Evolutionary conservation across 441 rosid genomes (phyloP), one percentile per base, ranked within the genome.

Genomic region (Populus trichocarpa): DNA sequence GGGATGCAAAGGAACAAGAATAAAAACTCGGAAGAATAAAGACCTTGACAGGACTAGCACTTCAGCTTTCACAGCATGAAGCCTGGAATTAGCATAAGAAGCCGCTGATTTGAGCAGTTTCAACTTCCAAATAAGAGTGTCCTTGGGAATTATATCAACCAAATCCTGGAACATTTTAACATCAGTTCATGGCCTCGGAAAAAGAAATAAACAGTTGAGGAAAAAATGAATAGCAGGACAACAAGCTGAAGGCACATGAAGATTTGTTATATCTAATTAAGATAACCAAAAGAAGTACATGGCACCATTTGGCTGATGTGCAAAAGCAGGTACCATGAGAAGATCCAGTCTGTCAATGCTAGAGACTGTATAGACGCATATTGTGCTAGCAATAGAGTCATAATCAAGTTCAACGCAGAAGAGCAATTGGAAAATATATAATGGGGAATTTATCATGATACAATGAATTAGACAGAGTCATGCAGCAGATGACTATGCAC

Each of bases 1-100:
- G 6, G 25, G 72, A 50, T 75, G 32, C 26, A 67, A 4, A 50
- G 67, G 46, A 6, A 10, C 35, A 22, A 42, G 14, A 28, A 79
- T 20, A 11, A 26, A 50, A 42, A 36, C 11, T 30, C 46, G 67
- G 63, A 72, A 72, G 75, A 80, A 69, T 22, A 61, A 70, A 53
- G 76, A 92, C 99, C 98, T 89, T 35, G 89, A 90, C 67, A 94
- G 92, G 79, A 96, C 76, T 73, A 96, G 87, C 69, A 93, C 98
- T 91, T 96, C 96, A 16, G 99, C 98, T 86, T 88, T 83, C 70
- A 96, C 92, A 75, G 98, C 97, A 85, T 94, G 96, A 78, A 96
- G 89, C 53, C 90, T 95, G 57, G 99, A 92, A 87, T 96, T 94
- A 61, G 97, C 83, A 83, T 87, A 96, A 82, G 96, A 85, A 67